phyloP scores from a whole-genome alignment of 164 flowering plant genomes.

The Macadamia integrifolia region DNA sequence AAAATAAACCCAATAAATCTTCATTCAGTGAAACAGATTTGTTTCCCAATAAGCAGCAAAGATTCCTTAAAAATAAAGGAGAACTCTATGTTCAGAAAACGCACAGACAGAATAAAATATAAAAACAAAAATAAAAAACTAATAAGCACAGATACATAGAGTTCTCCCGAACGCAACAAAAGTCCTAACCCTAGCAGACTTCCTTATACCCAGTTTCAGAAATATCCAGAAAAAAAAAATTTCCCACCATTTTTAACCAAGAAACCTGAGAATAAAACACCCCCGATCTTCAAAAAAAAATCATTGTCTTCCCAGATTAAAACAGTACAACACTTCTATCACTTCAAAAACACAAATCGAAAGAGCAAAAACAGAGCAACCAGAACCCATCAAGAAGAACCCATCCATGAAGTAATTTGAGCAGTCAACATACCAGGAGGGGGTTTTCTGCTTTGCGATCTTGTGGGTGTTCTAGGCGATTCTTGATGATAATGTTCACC shows the following conservation, averaged over 20 bases:
- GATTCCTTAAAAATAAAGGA: not conserved
- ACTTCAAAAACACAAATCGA: not conserved
- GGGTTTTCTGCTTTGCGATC: conserved; percentile 14
- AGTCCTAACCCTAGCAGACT: not conserved
- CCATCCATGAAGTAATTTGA: not conserved
- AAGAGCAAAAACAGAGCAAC: too few relatives aligned
- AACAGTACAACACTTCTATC: not conserved
- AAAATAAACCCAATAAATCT: not conserved
- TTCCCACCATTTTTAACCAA: not conserved
- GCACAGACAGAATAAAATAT: too few relatives aligned
- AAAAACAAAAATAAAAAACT: not conserved
- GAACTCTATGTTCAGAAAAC: not conserved
- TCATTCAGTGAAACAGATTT: not conserved
- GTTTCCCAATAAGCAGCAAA: not conserved
- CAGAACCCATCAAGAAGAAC: conserved; percentile 5
- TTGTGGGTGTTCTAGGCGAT: not conserved
- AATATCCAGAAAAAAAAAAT: not conserved
- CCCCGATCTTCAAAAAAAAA: not conserved
- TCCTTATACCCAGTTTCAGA: not conserved
- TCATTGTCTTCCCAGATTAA: not conserved
- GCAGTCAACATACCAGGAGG: conserved; percentile 15
- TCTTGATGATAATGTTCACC: conserved; percentile 2
- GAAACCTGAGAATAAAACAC: not conserved
- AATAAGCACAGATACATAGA: not conserved
- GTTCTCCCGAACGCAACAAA: not conserved